A percentile compares a stretch with the other conserved stretches of the same genome.
Evolutionary conservation across 225 moss, liverwort and hornwort genomes (phyloP).

Genomic region (Thuidium tamariscinum): DNA sequence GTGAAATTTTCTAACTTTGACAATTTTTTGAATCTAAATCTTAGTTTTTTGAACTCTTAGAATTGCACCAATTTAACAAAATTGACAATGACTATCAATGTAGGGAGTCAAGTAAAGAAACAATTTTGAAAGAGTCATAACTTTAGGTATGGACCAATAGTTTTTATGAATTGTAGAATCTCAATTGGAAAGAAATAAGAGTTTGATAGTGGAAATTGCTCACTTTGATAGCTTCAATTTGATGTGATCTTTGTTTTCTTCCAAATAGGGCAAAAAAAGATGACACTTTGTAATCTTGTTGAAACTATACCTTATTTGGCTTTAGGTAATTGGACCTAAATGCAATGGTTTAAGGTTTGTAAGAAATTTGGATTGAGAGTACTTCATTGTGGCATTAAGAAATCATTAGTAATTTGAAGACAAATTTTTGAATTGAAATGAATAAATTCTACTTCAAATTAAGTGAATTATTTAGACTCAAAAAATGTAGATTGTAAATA

Average conservation of each 20-base stretch:
- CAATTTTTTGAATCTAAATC: fast-evolving
- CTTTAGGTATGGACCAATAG: too few species aligned
- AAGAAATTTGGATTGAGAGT: too few species aligned
- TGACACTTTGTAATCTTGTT: not conserved
- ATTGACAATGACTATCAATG: too few species aligned
- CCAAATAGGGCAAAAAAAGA: not conserved
- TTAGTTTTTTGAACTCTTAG: not conserved
- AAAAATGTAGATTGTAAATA: not conserved
- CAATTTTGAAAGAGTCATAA: not conserved
- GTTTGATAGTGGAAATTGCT: not conserved
- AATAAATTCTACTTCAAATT: not conserved
- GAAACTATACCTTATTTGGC: not conserved
- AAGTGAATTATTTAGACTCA: not conserved
- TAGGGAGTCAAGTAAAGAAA: too few species aligned
- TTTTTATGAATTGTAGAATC: not conserved
- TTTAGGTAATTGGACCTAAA: too few species aligned
- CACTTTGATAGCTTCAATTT: not conserved
- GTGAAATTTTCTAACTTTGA: not conserved
- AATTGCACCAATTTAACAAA: not conserved
- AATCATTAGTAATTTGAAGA: not conserved
- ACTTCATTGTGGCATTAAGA: not conserved
- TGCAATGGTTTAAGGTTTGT: not conserved
- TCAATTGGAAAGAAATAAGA: too few species aligned
- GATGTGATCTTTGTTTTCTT: not conserved
- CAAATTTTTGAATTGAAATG: not conserved